Evolutionary conservation across 495 filamentous ascomycete species (phyloP).

Genomic region (Penicillium diatomitis): DNA sequence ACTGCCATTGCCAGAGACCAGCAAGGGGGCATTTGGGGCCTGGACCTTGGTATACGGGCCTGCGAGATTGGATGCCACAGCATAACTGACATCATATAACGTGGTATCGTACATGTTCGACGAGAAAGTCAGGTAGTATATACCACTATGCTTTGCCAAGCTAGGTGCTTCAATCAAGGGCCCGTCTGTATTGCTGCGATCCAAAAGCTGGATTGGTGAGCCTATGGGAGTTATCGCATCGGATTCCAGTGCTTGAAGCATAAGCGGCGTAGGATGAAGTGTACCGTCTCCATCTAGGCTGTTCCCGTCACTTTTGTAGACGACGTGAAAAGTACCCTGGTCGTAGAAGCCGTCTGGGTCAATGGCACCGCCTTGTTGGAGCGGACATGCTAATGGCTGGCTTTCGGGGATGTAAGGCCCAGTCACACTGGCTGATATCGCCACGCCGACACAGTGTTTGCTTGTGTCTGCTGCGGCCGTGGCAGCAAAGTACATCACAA

Average conservation of each 20-base stretch:
- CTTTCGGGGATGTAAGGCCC: conserved; percentile 24
- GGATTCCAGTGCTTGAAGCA: conserved; percentile 38
- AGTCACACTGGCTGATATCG: conserved; percentile 21
- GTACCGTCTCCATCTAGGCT: conserved; percentile 37
- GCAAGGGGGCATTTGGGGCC: background rate
- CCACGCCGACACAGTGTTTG: conserved; percentile 32
- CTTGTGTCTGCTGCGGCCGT: conserved; percentile 3
- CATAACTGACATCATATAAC: conserved; percentile 42
- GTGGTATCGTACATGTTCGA: conserved; percentile 38
- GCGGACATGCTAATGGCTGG: conserved; percentile 17
- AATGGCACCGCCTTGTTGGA: conserved; percentile 26
- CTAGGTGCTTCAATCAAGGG: background rate
- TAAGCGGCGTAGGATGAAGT: conserved; percentile 36
- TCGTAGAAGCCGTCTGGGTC: conserved; percentile 24
- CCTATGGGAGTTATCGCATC: conserved; percentile 41
- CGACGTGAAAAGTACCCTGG: conserved; percentile 19
- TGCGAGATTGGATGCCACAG: conserved; percentile 26
- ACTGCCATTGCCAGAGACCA: background rate
- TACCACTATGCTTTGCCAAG: background rate
- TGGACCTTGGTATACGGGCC: conserved; percentile 32
- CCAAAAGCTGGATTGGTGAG: background rate
- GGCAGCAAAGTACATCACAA: conserved; percentile 30
- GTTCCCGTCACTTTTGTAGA: conserved; percentile 48
- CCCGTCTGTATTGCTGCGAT: background rate
- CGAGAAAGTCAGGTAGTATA: conserved; percentile 43